Conservation (phyloP, 257 asterid genomes). For the Thymus mandschuricus region DNA sequence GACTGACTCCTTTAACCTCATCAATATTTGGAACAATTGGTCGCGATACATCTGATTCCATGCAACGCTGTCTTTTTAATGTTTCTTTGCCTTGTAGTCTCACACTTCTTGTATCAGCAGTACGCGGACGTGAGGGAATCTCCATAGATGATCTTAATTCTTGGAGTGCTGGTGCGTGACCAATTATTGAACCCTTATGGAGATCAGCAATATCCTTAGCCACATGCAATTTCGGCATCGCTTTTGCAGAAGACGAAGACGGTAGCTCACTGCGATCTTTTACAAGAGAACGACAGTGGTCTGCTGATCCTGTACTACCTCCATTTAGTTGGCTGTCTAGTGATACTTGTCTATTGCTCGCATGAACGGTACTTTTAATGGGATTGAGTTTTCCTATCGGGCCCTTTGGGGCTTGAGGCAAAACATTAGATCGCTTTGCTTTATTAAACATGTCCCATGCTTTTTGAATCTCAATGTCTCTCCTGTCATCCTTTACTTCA, state of each 20-base stretch:
- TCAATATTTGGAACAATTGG: conserved; percentile 28
- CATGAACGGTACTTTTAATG: conserved; percentile 25
- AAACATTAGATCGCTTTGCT: conserved; percentile 47
- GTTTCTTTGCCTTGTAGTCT: conserved; percentile 27
- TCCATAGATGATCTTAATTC: conserved; percentile 32
- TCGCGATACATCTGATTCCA: conserved; percentile 30
- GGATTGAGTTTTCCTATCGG: conserved; percentile 29
- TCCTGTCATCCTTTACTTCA: conserved; percentile 22
- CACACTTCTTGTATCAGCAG: conserved; percentile 19
- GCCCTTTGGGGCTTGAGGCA: conserved; percentile 34
- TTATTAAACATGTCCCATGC: conserved; percentile 76
- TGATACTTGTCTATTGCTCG: conserved; percentile 27
- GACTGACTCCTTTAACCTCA: conserved; percentile 30
- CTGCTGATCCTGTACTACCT: conserved; percentile 22
- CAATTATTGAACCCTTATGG: conserved; percentile 7
- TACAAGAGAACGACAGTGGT: conserved; percentile 20
- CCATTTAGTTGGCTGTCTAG: conserved; percentile 28
- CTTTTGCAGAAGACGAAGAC: conserved; percentile 33
- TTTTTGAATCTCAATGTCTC: conserved; percentile 46
- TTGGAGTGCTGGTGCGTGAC: conserved; percentile 23
- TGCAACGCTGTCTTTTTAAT: conserved; percentile 24
- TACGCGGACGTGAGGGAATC: conserved; percentile 17
- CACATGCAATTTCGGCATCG: conserved; percentile 16
- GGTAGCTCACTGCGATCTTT: conserved; percentile 16
- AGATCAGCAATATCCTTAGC: conserved; percentile 19